Evolutionary conservation across 2,329 filamentous ascomycete genomes (phyloP).

Genomic region (Trichoderma breve): DNA sequence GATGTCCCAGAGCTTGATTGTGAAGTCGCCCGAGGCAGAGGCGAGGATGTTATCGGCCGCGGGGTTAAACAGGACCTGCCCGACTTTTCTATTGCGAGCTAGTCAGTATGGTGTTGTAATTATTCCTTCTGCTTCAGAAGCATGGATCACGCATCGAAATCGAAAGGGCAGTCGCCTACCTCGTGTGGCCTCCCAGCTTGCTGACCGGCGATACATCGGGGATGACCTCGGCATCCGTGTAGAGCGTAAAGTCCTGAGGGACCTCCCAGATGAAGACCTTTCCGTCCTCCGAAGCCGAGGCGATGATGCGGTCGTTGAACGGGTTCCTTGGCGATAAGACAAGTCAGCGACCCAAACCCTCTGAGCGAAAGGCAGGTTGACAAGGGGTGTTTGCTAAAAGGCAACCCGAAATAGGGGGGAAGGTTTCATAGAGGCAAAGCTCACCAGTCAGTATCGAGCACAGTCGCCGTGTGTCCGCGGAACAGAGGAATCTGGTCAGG

Average conservation of each 20-base stretch:
- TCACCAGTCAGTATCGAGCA: conserved; percentile 96
- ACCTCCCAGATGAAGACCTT: conserved; percentile 98
- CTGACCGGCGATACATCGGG: conserved; percentile 76
- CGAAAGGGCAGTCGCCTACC: conserved; percentile 49
- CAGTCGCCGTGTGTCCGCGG: conserved; percentile 90
- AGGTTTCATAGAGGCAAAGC: conserved; percentile 21
- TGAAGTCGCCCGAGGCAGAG: conserved; percentile 91
- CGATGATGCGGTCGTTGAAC: conserved; percentile 90
- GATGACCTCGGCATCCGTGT: conserved; percentile 81
- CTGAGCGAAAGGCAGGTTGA: neutral
- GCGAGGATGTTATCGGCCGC: conserved; percentile 93
- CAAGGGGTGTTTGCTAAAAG: conserved; percentile 3
- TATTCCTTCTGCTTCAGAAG: neutral
- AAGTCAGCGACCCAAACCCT: conserved; percentile 23
- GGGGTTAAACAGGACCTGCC: conserved; percentile 97
- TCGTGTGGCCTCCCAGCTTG: conserved; percentile 82
- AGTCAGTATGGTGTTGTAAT: conserved; percentile 23
- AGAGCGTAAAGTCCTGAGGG: conserved; percentile 79
- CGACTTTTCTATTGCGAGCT: conserved; percentile 71
- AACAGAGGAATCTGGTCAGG: conserved; percentile 94
- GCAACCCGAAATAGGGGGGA: neutral
- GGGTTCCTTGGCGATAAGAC: conserved; percentile 66
- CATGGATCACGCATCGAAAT: neutral
- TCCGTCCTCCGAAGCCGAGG: conserved; percentile 92
- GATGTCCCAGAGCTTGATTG: conserved; percentile 94